Percentiles rank a stretch among this genome's conserved stretches.
phyloP scores from a whole-genome alignment of 1,139 yeast genomes.

The Meyerozyma athensensis region DNA sequence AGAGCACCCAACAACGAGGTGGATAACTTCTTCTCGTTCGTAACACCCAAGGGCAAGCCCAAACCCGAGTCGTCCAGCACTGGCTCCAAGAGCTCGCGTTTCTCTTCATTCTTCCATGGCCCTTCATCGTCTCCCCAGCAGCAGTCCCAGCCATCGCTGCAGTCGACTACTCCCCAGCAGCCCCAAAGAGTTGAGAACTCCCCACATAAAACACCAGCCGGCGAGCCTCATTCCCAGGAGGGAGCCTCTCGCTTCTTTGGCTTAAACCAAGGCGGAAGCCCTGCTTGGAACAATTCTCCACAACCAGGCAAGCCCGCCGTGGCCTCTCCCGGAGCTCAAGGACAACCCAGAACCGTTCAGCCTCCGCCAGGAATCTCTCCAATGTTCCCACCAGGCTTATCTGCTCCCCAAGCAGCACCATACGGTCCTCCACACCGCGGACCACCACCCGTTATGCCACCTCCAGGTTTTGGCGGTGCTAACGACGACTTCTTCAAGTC shows the following conservation, averaged over 20 bases:
- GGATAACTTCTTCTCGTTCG: slow-evolving; percentile 50
- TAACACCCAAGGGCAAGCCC: slow-evolving; percentile 21
- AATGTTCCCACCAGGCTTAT: slow-evolving; percentile 5
- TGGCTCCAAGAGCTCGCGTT: slow-evolving; percentile 37
- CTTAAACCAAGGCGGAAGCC: too few relatives aligned
- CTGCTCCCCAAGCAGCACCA: slow-evolving; percentile 6
- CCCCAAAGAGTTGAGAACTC: too few relatives aligned
- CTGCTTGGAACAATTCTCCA: too few relatives aligned
- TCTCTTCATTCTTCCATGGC: slow-evolving; percentile 38
- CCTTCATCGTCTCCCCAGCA: neutral
- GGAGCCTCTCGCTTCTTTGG: neutral
- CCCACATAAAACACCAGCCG: neutral
- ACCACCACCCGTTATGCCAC: slow-evolving; percentile 6
- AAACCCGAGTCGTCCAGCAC: slow-evolving; percentile 4
- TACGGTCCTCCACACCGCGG: neutral
- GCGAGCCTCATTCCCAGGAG: neutral
- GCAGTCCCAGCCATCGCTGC: neutral
- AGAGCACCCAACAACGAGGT: slow-evolving; percentile 38
- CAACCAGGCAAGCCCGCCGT: too few relatives aligned
- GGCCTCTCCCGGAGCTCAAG: neutral
- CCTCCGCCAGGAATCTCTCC: slow-evolving; percentile 8
- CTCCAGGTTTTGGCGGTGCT: slow-evolving; percentile 11
- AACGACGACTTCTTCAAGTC: slow-evolving; percentile 55
- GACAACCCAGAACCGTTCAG: neutral
- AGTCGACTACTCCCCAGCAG: too few relatives aligned